Conservation (phyloP, 2,329 filamentous ascomycete genomes). For the Colletotrichum navitas region DNA sequence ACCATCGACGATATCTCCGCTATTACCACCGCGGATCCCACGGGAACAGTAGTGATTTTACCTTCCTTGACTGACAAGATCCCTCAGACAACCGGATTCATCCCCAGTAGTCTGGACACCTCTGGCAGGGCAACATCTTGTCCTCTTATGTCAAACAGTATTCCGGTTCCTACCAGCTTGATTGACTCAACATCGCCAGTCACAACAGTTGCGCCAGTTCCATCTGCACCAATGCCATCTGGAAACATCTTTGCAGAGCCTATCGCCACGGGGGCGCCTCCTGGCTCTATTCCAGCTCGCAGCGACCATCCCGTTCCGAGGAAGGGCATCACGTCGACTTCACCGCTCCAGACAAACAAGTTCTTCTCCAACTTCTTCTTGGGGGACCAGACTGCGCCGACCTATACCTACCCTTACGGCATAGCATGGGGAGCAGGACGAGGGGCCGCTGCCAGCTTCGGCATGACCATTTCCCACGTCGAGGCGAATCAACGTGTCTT, state of each 20-base stretch:
- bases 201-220: constrained; percentile 8
- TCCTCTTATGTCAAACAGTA: constrained; percentile 50
- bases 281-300: constrained; percentile 59
- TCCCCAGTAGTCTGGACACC: constrained; percentile 44
- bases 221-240: constrained; percentile 46
- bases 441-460: constrained; percentile 76
- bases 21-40: constrained; percentile 45
- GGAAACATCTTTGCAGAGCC: constrained; percentile 68
- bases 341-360: constrained; percentile 79
- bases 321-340: constrained; percentile 60
- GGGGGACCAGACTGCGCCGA: constrained; percentile 74
- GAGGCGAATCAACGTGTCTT: constrained; percentile 76
- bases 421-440: constrained; percentile 75
- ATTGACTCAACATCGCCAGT: constrained; percentile 43
- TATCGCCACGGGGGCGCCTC: constrained; percentile 65
- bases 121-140: constrained; percentile 43
- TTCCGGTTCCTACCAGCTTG: constrained; percentile 54
- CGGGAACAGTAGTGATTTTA: constrained; percentile 48
- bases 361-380: constrained; percentile 88
- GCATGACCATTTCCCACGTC: constrained; percentile 81
- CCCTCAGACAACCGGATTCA: constrained; percentile 50
- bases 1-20: constrained; percentile 45
- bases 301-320: constrained; percentile 71
- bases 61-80: constrained; percentile 48
- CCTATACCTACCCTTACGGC: constrained; percentile 83